Base-by-base conservation (phyloP, 139 green algal species). In the Edaphochlamys debaryana region DNA sequence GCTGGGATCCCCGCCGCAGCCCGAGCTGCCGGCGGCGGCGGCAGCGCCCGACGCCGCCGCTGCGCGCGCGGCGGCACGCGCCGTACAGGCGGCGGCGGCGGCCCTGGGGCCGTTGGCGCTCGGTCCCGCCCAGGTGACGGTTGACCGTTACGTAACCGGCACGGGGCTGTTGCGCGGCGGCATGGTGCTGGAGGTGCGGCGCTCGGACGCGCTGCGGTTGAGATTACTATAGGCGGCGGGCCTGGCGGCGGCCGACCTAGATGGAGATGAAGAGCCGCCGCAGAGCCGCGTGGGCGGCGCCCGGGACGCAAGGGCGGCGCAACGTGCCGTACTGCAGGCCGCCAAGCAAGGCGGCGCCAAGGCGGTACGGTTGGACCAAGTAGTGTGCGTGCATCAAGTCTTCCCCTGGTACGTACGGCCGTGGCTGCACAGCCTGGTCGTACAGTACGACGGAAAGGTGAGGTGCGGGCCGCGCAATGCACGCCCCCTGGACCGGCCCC, bases 341-440 rank as follows among this genome's bases (percentile, higher is more conserved):
- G n/a, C n/a, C n/a, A n/a, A n/a, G n/a, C n/a, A n/a, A n/a, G n/a
- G n/a, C n/a, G n/a, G n/a, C n/a, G n/a, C n/a, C n/a, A n/a, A n/a
- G n/a, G n/a, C n/a, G n/a, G n/a, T n/a, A n/a, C n/a, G n/a, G n/a
- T 23, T 60, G 25, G 36, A 0, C 30, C 22, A 48, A 13, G 36
- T 84, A 48, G 60, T 96, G 67, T 95, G 95, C 75, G 54, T 96
- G 13, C 80, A 94, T 52, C 94, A 96, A 67, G 62, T 91, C 34
- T 67, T 98, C 48, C 96, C 96, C 1, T 99, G 96, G 96, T 95
- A 92, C 74, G 71, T 98, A 2, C 54, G 85, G 36, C 58, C 95
- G 19, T 95, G 90, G 86, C 37, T 95, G n/a, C 91, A 96, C 82
- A 96, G 91, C 8, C 87, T 98, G 54, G 13, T 63, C 37, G 41